Evolutionary conservation across 495 filamentous ascomycete species (phyloP).

Genomic region (Daldinia vernicosa): DNA sequence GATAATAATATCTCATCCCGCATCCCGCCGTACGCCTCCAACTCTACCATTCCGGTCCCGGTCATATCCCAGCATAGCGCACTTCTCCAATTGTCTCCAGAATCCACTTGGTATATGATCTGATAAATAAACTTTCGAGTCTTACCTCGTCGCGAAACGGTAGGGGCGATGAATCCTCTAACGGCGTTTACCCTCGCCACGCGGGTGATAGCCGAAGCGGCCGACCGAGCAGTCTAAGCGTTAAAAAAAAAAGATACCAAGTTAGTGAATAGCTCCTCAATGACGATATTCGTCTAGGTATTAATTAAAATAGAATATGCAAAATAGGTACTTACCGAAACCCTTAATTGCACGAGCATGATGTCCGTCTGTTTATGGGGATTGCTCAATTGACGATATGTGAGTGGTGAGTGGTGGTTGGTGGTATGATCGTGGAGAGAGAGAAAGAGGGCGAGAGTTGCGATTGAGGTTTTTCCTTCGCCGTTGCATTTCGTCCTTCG

Average conservation of each 20-base stretch:
- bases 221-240: conserved; percentile 73
- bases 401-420: conserved; percentile 19
- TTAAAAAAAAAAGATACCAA: conserved; percentile 36
- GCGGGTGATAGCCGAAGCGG: conserved; percentile 71
- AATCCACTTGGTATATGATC: conserved; percentile 12
- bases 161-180: conserved; percentile 84
- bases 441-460: too few species aligned
- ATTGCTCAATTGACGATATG: conserved; percentile 40
- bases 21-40: neutral
- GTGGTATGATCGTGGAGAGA: conserved; percentile 3
- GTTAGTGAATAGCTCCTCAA: conserved; percentile 31
- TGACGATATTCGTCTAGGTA: neutral
- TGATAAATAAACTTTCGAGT: conserved; percentile 37
- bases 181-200: conserved; percentile 75
- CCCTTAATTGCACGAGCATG: conserved; percentile 45
- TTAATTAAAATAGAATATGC: neutral
- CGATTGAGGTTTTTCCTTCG: conserved; percentile 36
- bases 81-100: conserved; percentile 16
- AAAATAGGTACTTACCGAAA: conserved; percentile 32
- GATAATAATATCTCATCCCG: conserved; percentile 1
- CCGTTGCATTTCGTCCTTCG: conserved; percentile 17
- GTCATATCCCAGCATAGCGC: conserved; percentile 5
- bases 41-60: neutral
- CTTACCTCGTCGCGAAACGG: conserved; percentile 77
- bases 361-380: conserved; percentile 36